Evolutionary conservation across 2,329 filamentous ascomycete species (phyloP), one percentile per base, ranked within the genome.

Genomic region (Trichophyton benhamiae): DNA sequence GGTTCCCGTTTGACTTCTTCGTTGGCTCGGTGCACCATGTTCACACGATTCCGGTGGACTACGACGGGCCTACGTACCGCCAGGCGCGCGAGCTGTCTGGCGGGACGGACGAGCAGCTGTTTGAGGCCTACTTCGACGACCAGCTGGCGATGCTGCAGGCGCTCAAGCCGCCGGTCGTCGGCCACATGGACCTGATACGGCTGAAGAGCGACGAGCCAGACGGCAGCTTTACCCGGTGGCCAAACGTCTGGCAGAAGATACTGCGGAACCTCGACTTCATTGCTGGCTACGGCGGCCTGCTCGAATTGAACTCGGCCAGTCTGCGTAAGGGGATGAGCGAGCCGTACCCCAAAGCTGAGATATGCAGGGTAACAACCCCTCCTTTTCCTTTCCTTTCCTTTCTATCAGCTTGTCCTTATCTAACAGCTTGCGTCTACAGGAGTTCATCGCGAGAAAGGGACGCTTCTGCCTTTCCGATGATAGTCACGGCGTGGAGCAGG

Each of bases 21-120:
- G 81, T 99, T 70, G 94, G 94, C 62, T 95, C 89, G 0, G 82
- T 97, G 57, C 94, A 99, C 76, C 94, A 99, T 74, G 88, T 91
- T 6, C 84, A 89, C 69, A 85, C 85, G 15, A 79, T 92, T 49
- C 91, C 94, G 5, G 96, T 99, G 69, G 94, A 99, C 77, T 96
- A 88, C 72, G 87, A 95, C 75, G 75, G 74, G 4, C 75, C 77
- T 0, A 80, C 82, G 71, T 97, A 94, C 71, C 76, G 79, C 20
- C 72, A 77, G 15, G 88, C 88, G n/a, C 77, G 85, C 49, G 73
- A 77, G 3, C 66, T 72, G 15, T 77, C 80, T 61, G 84, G 77
- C 59, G 84, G 83, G 1, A 81, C 79, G 0, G 89, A 96, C 70
- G 85, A 90, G 72, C 74, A 73, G n/a, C 78, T 96, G 22, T 92